Evolutionary conservation across 148 eudicot species (phyloP).

Genomic region (Agrostemma githago): DNA sequence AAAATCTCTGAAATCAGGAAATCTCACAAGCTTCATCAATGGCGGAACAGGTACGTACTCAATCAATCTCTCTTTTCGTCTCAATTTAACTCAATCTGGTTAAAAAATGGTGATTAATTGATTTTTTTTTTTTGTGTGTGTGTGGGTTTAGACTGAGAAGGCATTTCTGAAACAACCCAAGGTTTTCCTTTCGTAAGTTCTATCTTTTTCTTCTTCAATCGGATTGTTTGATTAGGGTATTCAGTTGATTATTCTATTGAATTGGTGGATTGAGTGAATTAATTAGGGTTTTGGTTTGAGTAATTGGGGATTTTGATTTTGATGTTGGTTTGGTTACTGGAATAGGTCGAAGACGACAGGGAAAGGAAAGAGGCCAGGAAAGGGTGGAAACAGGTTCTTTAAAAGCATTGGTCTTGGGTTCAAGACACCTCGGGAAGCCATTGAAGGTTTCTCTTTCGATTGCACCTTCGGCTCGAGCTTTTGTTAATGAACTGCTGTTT

Average conservation of each 20-base stretch:
- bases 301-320: no score
- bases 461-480: not conserved
- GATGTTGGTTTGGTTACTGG: not conserved
- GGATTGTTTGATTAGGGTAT: not conserved
- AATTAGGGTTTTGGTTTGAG: not conserved
- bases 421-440: constrained; percentile 53
- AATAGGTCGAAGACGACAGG: constrained; percentile 46
- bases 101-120: not conserved
- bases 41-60: constrained; percentile 39
- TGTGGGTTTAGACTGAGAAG: constrained; percentile 39
- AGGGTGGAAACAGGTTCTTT: constrained; percentile 60
- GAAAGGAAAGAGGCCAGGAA: constrained; percentile 58
- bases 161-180: constrained; percentile 49
- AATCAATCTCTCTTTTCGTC: not conserved
- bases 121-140: not conserved
- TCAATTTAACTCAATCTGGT: not conserved
- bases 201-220: not conserved
- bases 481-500: not conserved
- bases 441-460: constrained; percentile 32
- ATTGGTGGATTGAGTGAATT: not conserved
- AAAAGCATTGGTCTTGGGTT: constrained; percentile 54
- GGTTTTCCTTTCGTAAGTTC: constrained; percentile 40
- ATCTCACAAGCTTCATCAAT: constrained; percentile 30
- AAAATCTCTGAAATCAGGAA: constrained; percentile 3
- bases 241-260: not conserved